These are phyloP conservation scores for Picea abies DNA, from an alignment of 83 land plant genomes.

Conservation along the genomic window DNA sequence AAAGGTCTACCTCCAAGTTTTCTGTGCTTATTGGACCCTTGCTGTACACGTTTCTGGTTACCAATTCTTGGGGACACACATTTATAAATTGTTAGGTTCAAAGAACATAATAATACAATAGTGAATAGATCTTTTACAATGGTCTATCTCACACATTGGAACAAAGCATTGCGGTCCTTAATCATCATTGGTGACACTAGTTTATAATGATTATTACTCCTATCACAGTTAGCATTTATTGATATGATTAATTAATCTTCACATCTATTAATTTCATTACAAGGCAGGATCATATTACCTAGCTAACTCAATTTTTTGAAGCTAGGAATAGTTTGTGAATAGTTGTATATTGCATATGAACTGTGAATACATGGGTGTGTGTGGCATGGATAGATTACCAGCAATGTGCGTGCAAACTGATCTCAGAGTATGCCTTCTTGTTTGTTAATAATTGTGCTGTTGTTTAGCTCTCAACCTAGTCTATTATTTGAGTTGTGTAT, in stretches of 20 bases:
- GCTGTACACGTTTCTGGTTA: too few species aligned
- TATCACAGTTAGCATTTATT: background rate
- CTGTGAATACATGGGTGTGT: background rate
- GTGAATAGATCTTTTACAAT: background rate
- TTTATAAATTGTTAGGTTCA: too few species aligned
- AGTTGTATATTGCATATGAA: background rate
- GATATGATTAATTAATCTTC: background rate
- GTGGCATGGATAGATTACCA: background rate
- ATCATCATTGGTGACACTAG: background rate
- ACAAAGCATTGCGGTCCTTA: background rate
- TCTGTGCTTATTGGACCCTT: too few species aligned
- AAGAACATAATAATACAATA: background rate
- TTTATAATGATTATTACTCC: background rate
- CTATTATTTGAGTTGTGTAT: background rate
- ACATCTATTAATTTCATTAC: background rate
- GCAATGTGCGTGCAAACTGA: background rate
- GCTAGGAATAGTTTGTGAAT: background rate
- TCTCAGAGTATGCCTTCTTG: background rate
- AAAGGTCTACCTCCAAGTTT: too few species aligned
- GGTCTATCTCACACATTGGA: too few species aligned
- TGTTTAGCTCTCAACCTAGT: background rate
- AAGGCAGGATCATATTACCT: background rate
- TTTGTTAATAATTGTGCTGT: background rate
- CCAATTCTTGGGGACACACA: too few species aligned
- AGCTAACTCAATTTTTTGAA: background rate